Conservation (phyloP, 2,329 filamentous ascomycete species). For the Tricladium varicosporioides region DNA sequence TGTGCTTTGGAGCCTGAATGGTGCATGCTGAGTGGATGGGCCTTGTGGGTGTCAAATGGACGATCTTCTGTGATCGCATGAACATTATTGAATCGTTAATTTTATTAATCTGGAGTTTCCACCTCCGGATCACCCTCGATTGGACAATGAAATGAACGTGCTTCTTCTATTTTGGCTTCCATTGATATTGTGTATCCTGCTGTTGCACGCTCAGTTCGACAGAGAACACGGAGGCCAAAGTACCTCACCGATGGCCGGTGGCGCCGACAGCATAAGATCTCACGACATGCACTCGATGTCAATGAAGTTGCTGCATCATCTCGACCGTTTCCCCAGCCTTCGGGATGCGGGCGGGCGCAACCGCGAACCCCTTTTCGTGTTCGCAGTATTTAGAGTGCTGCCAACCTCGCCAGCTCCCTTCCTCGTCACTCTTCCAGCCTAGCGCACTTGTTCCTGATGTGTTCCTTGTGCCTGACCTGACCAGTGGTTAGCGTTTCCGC, state of each 20-base stretch:
- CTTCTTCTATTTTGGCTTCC: neutral
- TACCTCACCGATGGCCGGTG: neutral
- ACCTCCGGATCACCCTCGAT: neutral
- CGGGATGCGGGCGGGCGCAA: too few species aligned
- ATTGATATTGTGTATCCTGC: neutral
- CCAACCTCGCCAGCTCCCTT: too few species aligned
- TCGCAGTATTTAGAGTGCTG: too few species aligned
- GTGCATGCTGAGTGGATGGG: neutral
- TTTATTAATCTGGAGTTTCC: neutral
- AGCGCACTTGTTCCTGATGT: neutral
- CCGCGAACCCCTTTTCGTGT: too few species aligned
- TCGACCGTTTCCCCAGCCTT: too few species aligned
- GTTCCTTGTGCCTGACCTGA: conserved; percentile 19
- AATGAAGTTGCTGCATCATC: too few species aligned
- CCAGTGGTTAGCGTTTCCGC: conserved; percentile 20
- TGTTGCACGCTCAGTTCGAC: neutral
- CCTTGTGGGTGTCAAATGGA: neutral
- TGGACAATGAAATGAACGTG: neutral
- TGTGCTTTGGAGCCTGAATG: neutral
- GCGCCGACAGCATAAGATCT: too few species aligned
- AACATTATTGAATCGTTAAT: neutral
- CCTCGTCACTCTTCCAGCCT: too few species aligned
- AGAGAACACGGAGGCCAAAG: neutral
- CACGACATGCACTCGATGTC: too few species aligned
- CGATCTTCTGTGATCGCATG: neutral